Percentiles rank a stretch among this genome's conserved stretches.
Evolutionary conservation across 495 filamentous ascomycete genomes (phyloP).

Genomic region (Xylaria castorea): DNA sequence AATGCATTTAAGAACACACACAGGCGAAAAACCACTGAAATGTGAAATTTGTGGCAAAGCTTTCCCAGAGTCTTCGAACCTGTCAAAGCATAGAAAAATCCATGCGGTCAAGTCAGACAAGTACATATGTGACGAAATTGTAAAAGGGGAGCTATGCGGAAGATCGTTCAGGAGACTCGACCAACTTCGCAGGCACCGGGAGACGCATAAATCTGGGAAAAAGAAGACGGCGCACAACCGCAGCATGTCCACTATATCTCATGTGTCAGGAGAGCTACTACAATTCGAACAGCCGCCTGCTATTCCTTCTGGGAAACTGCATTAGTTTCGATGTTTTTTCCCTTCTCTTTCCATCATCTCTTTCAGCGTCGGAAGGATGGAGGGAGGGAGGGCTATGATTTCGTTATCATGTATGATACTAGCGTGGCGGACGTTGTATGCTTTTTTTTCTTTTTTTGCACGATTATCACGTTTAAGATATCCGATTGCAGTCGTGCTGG

Average conservation of each 20-base stretch:
- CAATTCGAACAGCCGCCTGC: not conserved
- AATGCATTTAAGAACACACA: conserved; percentile 65
- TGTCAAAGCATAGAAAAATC: conserved; percentile 60
- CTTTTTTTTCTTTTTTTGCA: not conserved
- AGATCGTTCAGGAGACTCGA: conserved; percentile 63
- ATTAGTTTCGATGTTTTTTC: not conserved
- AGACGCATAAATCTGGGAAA: conserved; percentile 40
- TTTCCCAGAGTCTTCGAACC: conserved; percentile 64
- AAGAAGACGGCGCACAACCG: not conserved
- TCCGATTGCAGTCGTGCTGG: not conserved
- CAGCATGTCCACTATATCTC: conserved; percentile 4
- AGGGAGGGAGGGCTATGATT: not conserved
- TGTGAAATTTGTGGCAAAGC: conserved; percentile 56
- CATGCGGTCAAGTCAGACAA: conserved; percentile 48
- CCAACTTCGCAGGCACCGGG: conserved; percentile 57
- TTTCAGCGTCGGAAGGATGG: not conserved
- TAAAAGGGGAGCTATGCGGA: conserved; percentile 43
- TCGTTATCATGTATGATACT: not conserved
- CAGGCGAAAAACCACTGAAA: conserved; percentile 55
- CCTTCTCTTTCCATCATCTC: not conserved
- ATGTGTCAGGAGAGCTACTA: not conserved
- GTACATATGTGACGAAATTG: conserved; percentile 35
- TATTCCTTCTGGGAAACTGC: not conserved
- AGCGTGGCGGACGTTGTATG: not conserved
- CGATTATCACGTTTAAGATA: not conserved